Base-by-base conservation (phyloP, 768 basidiomycete genomes). In the Tulasnella sp. region DNA sequence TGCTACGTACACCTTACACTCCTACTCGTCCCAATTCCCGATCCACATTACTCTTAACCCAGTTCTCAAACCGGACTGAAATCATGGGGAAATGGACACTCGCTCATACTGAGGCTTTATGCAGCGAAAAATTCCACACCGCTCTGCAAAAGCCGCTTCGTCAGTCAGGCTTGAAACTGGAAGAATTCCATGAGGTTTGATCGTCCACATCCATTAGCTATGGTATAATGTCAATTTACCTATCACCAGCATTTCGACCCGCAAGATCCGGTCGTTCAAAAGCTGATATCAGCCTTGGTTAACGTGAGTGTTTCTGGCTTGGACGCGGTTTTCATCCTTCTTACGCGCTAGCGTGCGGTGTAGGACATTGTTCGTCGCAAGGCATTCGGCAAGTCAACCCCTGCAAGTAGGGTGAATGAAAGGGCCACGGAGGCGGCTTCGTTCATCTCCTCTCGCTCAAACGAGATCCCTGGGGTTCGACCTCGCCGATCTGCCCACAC, bases 111-210 rank as follows among this genome's bases (percentile, higher is more conserved):
- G 55, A 57, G 45, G 37, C 40, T 29, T 21, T 57, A 12, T 57
- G 41, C 41, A 48, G 42, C 55, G 55, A 57, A 21, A 57, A 57
- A 31, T 48, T 57, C 27, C 45, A 57, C 32, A 25, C 19, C 6
- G 55, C 43, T 21, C 29, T 57, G 4, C n/a, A 12, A 36, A 43
- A 43, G 48, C 42, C 55, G 27, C 55, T 57, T 9, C 31, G 42
- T 29, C 32, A 42, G 41, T 48, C 25, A 17, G 55, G 55, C 29
- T 39, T 57, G 27, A 57, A 57, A 39, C 32, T 57, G 42, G 55
- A 57, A 11, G 55, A 57, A 23, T 57, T 57, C 45, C 35, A 27
- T 32, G 55, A 57, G 55, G 55, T 57, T n/a, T 34, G 55, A 25
- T 57, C 21, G 29, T 32, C 32, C 37, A 19, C 49, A 35, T 32